These are phyloP conservation scores for Triticum urartu DNA, from an alignment of 176 grass and related monocot genomes.

Conservation along the genomic window DNA sequence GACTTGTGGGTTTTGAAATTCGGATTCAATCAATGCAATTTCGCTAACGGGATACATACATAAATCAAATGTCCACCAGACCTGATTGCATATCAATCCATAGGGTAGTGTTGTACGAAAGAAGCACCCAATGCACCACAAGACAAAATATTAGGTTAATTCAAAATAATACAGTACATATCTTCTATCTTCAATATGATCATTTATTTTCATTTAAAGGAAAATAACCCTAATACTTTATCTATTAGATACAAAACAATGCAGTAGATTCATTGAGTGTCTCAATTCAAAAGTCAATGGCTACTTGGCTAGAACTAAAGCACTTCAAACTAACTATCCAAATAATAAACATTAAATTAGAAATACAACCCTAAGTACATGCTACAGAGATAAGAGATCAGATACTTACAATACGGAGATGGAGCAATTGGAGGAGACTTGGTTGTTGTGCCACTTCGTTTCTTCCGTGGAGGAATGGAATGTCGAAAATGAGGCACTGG, in stretches of 20 bases:
- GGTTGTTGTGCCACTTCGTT: slow-evolving; percentile 3
- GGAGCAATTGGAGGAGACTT: slow-evolving; percentile 35
- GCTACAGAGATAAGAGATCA: not conserved
- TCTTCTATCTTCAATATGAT: not conserved
- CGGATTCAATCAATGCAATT: not conserved
- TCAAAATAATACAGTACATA: not conserved
- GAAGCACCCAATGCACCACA: not conserved
- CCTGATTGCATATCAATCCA: slow-evolving; percentile 12
- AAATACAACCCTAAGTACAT: not conserved
- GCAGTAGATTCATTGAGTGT: not conserved
- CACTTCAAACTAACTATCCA: not conserved
- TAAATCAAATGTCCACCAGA: not conserved
- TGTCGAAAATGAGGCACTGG: slow-evolving; percentile 14
- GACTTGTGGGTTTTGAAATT: not conserved
- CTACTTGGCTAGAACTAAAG: not conserved
- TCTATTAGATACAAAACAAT: not conserved
- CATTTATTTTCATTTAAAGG: not conserved
- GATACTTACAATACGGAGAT: slow-evolving; percentile 53
- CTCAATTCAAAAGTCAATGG: not conserved
- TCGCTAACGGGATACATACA: not conserved
- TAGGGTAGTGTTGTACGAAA: not conserved
- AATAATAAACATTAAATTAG: not conserved
- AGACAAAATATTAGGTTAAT: not conserved
- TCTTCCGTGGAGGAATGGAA: slow-evolving; percentile 27
- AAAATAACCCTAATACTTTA: not conserved